A percentile compares a stretch with the other conserved stretches of the same genome.
These are phyloP conservation scores for Eucalyptus shirleyi DNA, from an alignment of 345 rosid genomes.

Conservation along the genomic window DNA sequence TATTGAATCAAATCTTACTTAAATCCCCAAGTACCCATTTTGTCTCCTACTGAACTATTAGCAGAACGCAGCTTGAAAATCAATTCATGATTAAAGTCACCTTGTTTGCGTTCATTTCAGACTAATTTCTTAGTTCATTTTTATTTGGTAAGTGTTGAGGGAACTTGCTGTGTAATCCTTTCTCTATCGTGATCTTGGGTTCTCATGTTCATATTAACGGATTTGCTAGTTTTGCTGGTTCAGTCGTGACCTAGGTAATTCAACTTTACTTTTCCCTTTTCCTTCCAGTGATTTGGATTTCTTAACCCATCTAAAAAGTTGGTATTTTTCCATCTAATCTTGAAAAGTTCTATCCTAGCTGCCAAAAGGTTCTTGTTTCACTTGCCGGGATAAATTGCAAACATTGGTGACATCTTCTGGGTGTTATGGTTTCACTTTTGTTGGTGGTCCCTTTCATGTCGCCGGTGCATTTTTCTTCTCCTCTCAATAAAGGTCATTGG, in stretches of 20 bases:
- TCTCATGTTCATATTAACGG: neutral
- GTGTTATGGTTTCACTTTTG: neutral
- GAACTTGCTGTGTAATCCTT: neutral
- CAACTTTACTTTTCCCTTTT: neutral
- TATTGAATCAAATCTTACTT: neutral
- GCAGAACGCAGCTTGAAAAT: neutral
- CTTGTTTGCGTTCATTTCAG: neutral
- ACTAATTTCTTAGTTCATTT: neutral
- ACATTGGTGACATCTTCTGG: neutral
- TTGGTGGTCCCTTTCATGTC: neutral
- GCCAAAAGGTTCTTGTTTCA: neutral
- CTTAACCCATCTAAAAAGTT: neutral
- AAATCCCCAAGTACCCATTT: neutral
- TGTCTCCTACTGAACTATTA: neutral
- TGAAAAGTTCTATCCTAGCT: neutral
- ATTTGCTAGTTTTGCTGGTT: neutral
- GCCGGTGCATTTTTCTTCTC: neutral
- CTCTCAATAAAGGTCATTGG: neutral
- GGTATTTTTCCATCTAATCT: neutral
- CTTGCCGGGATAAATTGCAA: neutral
- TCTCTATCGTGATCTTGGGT: neutral
- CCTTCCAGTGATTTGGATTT: neutral
- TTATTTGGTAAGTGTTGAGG: neutral
- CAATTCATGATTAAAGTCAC: neutral
- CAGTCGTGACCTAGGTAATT: neutral